Evolutionary conservation across 1,284 basidiomycete genomes (phyloP), one percentile per base, ranked within the genome.

Genomic region (Taiwanofungus camphoratus): DNA sequence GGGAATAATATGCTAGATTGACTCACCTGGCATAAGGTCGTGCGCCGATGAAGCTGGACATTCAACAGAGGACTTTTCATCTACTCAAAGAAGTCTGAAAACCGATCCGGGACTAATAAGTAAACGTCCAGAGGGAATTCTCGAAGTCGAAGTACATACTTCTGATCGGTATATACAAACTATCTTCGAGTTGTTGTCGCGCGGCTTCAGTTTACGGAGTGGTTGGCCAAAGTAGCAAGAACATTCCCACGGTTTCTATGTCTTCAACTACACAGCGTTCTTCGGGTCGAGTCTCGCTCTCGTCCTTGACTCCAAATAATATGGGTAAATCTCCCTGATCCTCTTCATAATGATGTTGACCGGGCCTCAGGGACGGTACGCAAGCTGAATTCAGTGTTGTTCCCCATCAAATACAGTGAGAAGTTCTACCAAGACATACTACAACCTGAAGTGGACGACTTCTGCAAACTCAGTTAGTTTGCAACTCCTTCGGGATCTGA

Each of bases 401-500:
- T 88, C 58, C 86, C 86, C 19, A 82, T 89, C 61, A 83, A 77
- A 58, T 90, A 90, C 59, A 82, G 81, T 63, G 83, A 87, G 53
- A 82, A 82, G 62, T 89, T 89, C 67, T 90, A 89, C 62, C 66
- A 73, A 53, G 82, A 84, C 59, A 77, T 90, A 50, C 60, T 86
- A 42, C 67, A 69, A 36, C 75, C 82, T 13, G 82, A 88, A 44
- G 70, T 80, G 16, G 87, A 89, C 56, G 76, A 81, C 27, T 89
- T 86, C 61, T 90, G 87, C 66, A 82, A 87, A 64, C 80, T 90
- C 53, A 73, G 87, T 73, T 64, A 62, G 69, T 66, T 39, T 39
- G 18, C 15, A 9, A 15, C 32, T 31, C 21, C 19, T 41, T 26
- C 20, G n/a, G 16, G 20, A 39, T 39, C 12, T 36, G 33, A 46